Conservation (phyloP, 345 rosid species). For the Boechera stricta region DNA sequence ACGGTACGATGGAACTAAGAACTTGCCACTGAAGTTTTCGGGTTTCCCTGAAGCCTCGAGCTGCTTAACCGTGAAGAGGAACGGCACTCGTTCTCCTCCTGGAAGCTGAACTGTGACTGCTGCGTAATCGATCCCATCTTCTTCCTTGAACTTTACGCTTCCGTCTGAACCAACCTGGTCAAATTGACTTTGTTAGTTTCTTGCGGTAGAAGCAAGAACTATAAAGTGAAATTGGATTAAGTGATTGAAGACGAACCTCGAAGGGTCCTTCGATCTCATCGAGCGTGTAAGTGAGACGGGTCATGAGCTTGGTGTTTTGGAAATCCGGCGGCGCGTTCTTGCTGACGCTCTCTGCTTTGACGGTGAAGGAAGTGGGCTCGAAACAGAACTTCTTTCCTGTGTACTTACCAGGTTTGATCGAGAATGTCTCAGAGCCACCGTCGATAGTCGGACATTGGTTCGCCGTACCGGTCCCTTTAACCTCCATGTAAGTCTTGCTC, state of each 20-base stretch:
- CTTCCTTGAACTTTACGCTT: slow-evolving; percentile 76
- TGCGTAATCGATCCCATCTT: slow-evolving; percentile 91
- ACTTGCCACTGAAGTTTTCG: slow-evolving; percentile 70
- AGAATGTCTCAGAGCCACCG: slow-evolving; percentile 74
- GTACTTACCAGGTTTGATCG: slow-evolving; percentile 89
- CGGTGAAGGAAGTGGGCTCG: slow-evolving; percentile 99
- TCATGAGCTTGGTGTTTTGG: slow-evolving; percentile 96
- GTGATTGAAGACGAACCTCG: slow-evolving; percentile 49
- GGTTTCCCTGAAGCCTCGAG: slow-evolving; percentile 90
- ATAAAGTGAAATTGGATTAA: not conserved
- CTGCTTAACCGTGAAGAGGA: slow-evolving; percentile 89
- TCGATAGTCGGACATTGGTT: slow-evolving; percentile 89
- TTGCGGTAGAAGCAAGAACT: slow-evolving; percentile 12
- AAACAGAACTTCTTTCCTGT: slow-evolving; percentile 82
- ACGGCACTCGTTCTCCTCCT: slow-evolving; percentile 93
- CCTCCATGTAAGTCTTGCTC: slow-evolving; percentile 95
- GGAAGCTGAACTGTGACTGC: slow-evolving; percentile 95
- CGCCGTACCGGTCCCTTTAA: slow-evolving; percentile 91
- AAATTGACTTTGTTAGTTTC: not conserved
- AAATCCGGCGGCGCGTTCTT: slow-evolving; percentile 86
- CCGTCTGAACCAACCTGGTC: slow-evolving; percentile 58
- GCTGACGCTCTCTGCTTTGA: slow-evolving; percentile 82
- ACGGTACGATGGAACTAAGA: slow-evolving; percentile 87
- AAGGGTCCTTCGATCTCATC: slow-evolving; percentile 97
- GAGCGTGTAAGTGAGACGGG: slow-evolving; percentile 94